phyloP scores from a whole-genome alignment of 352 stramenopile genomes.

The Globisporangium polare region DNA sequence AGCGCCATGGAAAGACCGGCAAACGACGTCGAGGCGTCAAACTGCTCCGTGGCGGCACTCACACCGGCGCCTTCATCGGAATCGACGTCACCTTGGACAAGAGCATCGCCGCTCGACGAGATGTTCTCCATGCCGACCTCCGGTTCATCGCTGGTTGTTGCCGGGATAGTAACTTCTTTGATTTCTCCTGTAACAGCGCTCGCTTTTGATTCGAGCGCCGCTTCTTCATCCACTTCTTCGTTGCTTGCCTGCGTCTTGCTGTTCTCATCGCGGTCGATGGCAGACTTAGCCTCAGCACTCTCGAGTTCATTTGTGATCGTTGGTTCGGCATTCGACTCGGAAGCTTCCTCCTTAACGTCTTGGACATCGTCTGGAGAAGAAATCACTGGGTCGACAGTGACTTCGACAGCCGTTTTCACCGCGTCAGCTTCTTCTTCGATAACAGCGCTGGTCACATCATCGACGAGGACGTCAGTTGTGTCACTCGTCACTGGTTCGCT shows the following conservation, averaged over 20 bases:
- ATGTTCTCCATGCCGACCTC: constrained; percentile 1
- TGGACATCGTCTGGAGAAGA: not conserved
- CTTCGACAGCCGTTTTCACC: not conserved
- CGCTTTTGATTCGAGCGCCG: not conserved
- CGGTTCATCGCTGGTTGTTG: not conserved
- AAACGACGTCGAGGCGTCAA: constrained; percentile 4
- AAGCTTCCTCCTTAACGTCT: not conserved
- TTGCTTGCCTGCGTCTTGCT: not conserved
- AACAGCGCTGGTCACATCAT: not conserved
- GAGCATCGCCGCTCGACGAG: not conserved
- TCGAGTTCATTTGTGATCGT: not conserved
- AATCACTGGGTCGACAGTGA: not conserved
- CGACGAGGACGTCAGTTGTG: not conserved
- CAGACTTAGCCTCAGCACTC: not conserved
- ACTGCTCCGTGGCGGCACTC: not conserved
- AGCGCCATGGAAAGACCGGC: constrained; percentile 17
- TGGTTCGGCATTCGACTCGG: not conserved
- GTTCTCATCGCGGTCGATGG: not conserved
- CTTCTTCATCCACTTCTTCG: not conserved
- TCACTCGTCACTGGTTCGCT: not conserved
- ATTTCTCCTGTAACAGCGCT: not conserved
- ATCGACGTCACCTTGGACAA: not conserved
- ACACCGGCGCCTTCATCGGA: not conserved
- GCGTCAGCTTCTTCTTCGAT: not conserved
- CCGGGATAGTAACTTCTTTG: not conserved